A percentile compares a stretch with the other conserved stretches of the same genome.
Conservation (phyloP, 768 basidiomycete genomes). For the Termitomyces sp. region DNA sequence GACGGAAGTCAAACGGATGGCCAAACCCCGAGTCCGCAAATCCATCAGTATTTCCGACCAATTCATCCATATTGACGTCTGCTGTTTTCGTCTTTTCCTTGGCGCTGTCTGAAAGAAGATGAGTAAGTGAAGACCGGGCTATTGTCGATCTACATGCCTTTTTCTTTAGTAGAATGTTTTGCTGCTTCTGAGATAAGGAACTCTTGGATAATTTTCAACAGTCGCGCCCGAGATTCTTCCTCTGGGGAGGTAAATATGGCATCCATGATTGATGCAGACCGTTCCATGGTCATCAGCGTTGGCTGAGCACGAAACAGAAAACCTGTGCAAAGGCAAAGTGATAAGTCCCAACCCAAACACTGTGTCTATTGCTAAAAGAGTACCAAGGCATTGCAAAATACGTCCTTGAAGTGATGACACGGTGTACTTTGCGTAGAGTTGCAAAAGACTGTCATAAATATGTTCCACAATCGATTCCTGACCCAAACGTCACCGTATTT, state of each 20-base stretch:
- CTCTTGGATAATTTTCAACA: constrained; percentile 89
- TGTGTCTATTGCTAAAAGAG: constrained; percentile 17
- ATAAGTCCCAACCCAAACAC: background rate
- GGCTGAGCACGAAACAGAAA: constrained; percentile 93
- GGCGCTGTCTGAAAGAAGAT: constrained; percentile 31
- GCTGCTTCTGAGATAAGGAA: constrained; percentile 82
- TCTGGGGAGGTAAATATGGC: constrained; percentile 76
- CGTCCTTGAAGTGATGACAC: constrained; percentile 63
- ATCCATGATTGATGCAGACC: constrained; percentile 86
- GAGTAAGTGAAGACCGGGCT: background rate
- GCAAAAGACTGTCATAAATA: constrained; percentile 71
- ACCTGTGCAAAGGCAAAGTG: constrained; percentile 42
- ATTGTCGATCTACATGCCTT: constrained; percentile 39
- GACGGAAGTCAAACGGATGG: background rate
- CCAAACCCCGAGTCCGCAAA: constrained; percentile 96
- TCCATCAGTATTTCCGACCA: constrained; percentile 92
- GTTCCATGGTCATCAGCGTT: constrained; percentile 80
- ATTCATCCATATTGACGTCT: constrained; percentile 85
- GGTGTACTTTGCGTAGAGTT: constrained; percentile 66
- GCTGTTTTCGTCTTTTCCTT: constrained; percentile 44
- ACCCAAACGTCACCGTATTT: background rate
- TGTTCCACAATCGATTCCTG: constrained; percentile 80
- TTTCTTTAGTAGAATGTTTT: constrained; percentile 73
- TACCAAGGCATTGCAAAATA: constrained; percentile 84
- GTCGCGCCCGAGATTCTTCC: constrained; percentile 66